Evolutionary conservation across 345 rosid species (phyloP), one percentile per base, ranked within the genome.

Genomic region (Ricinus communis): DNA sequence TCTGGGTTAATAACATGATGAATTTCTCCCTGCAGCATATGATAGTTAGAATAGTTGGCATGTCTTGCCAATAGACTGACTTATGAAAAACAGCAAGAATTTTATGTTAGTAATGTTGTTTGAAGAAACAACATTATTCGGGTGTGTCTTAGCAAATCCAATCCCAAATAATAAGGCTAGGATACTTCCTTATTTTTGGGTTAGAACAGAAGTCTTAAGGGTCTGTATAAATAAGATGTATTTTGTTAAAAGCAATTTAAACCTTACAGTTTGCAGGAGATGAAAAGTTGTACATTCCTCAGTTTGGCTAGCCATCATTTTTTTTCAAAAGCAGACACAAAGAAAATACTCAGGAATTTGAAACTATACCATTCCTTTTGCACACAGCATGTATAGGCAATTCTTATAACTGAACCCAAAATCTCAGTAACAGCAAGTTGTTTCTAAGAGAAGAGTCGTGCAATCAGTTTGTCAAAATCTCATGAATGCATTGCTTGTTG

Each of bases 1-100:
- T 95, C 93, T 47, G 98, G 99, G 75, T 95, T 93, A 31, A 93
- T 73, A 5, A 87, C 97, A 73, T 93, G 97, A 75, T 90, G 97
- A 69, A 95, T 88, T 82, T 93, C 97, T 19, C 97, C 98, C 98
- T 90, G 85, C 79, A 72, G 64, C 51, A 55, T 33, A 49, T 55
- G 70, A 64, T 12, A 25, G 60, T 71, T 8, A 57, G 67, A 76
- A n/a, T n/a, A n/a, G n/a, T n/a, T n/a, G n/a, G n/a, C n/a, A n/a
- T n/a, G n/a, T n/a, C n/a, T n/a, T n/a, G n/a, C n/a, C n/a, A n/a
- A n/a, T n/a, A n/a, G n/a, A n/a, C n/a, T n/a, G n/a, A n/a, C n/a
- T n/a, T n/a, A n/a, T n/a, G n/a, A n/a, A n/a, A n/a, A n/a, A n/a
- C n/a, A n/a, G n/a, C n/a, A n/a, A n/a, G n/a, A n/a, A n/a, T n/a